phyloP scores from a whole-genome alignment of 2,329 filamentous ascomycete species.

The Sporothrix pseudoabietina region DNA sequence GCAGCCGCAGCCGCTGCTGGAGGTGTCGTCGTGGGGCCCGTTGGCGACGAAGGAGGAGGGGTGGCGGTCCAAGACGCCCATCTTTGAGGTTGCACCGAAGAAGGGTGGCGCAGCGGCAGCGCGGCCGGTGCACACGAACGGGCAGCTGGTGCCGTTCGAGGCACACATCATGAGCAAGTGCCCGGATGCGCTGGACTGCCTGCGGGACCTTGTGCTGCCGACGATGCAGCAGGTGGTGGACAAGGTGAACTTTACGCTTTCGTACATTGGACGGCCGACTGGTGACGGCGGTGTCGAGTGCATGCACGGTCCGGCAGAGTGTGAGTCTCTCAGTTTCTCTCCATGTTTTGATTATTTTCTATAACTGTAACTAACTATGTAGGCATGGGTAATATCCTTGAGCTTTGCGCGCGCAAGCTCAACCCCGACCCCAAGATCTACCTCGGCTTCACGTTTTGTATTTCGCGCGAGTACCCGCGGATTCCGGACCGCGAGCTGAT shows the following conservation, averaged over 20 bases:
- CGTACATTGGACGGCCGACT: conserved; percentile 81
- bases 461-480: conserved; percentile 71
- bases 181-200: conserved; percentile 83
- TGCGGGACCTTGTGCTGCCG: conserved; percentile 78
- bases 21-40: conserved; percentile 14
- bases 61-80: not conserved
- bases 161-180: conserved; percentile 98
- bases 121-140: conserved; percentile 24
- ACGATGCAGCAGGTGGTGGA: conserved; percentile 79
- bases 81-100: not conserved
- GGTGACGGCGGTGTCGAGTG: conserved; percentile 82
- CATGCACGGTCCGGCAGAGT: conserved; percentile 87
- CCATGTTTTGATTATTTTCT: not conserved
- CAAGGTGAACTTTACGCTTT: conserved; percentile 88
- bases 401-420: conserved; percentile 82
- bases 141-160: conserved; percentile 71
- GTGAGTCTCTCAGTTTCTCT: conserved; percentile 35
- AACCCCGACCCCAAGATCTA: conserved; percentile 85
- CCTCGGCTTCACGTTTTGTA: conserved; percentile 90
- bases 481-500: conserved; percentile 81
- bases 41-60: conserved; percentile 9
- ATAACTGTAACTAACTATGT: not conserved
- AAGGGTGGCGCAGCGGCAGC: conserved; percentile 11
- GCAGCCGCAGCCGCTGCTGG: conserved; percentile 24
- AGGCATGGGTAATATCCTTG: conserved; percentile 82